These are phyloP conservation scores for Bidens hawaiensis DNA, from an alignment of 140 eudicot genomes.

Conservation along the genomic window DNA sequence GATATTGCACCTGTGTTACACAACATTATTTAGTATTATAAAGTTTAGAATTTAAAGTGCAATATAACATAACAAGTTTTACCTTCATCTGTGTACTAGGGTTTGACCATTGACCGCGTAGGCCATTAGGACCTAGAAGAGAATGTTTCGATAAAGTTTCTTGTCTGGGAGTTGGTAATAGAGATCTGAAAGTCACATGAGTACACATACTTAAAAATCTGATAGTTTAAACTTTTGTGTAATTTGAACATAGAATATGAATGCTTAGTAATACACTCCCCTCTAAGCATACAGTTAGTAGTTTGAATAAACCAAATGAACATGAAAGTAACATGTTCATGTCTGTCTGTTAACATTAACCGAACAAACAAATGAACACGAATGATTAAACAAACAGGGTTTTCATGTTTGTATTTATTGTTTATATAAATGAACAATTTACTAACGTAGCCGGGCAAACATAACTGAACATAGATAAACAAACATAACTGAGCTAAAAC, in stretches of 20 bases:
- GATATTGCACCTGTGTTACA: constrained; percentile 72
- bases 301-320: too few species aligned
- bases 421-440: too few species aligned
- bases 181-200: constrained; percentile 47
- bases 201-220: neutral
- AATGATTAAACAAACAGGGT: too few species aligned
- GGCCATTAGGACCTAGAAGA: constrained; percentile 84
- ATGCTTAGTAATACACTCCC: neutral
- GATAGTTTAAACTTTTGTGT: neutral
- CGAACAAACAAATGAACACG: too few species aligned
- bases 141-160: constrained; percentile 98
- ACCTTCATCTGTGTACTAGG: constrained; percentile 84
- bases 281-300: constrained; percentile 4
- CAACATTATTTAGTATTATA: constrained; percentile 7
- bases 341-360: too few species aligned
- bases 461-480: too few species aligned
- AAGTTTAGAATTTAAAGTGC: constrained; percentile 1
- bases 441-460: too few species aligned
- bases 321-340: too few species aligned
- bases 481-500: too few species aligned
- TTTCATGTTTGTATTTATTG: too few species aligned
- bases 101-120: constrained; percentile 67
- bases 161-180: constrained; percentile 78
- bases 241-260: neutral
- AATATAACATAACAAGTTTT: constrained; percentile 12